Conservation (phyloP, 495 filamentous ascomycete genomes). For the Neurospora sp. region DNA sequence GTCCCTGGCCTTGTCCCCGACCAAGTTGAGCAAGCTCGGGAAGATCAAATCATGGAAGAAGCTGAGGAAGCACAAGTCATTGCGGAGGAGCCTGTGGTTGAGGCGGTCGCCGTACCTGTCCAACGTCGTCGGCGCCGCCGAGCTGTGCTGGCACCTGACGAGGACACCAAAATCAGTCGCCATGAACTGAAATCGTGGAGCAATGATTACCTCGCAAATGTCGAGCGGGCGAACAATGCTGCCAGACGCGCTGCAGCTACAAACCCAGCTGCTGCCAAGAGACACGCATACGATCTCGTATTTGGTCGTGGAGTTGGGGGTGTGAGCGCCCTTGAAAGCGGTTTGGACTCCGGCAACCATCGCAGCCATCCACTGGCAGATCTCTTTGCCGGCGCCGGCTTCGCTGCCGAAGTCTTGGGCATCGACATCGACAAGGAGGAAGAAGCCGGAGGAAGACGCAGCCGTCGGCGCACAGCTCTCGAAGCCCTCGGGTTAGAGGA, state of each 20-base stretch:
- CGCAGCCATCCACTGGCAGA: slow-evolving; percentile 26
- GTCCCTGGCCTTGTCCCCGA: slow-evolving; percentile 3
- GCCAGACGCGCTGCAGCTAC: slow-evolving; percentile 5
- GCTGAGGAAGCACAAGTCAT: background rate
- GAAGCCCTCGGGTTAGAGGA: slow-evolving; percentile 16
- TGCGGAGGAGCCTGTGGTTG: slow-evolving; percentile 6
- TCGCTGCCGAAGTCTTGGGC: slow-evolving; percentile 19
- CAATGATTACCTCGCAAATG: slow-evolving; percentile 46
- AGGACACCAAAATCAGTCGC: slow-evolving; percentile 40
- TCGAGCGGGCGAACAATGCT: slow-evolving; percentile 32
- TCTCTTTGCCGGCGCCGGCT: slow-evolving; percentile 26
- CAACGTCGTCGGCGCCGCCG: slow-evolving; percentile 18
- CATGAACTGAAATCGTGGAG: slow-evolving; percentile 48
- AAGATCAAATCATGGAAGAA: background rate
- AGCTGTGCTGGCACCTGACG: slow-evolving; percentile 25
- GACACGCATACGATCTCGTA: slow-evolving; percentile 32
- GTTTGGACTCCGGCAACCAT: slow-evolving; percentile 4
- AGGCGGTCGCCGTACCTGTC: slow-evolving; percentile 12
- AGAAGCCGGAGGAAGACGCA: slow-evolving; percentile 2
- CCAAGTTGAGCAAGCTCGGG: background rate
- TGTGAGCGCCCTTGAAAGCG: slow-evolving; percentile 21
- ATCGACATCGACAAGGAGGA: slow-evolving; percentile 13
- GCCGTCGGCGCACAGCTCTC: slow-evolving; percentile 12
- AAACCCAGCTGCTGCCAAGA: slow-evolving; percentile 26
- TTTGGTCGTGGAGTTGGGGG: slow-evolving; percentile 34